Evolutionary conservation across 2,329 filamentous ascomycete genomes (phyloP), one percentile per base, ranked within the genome.

Genomic region (Diaporthe caulivora): DNA sequence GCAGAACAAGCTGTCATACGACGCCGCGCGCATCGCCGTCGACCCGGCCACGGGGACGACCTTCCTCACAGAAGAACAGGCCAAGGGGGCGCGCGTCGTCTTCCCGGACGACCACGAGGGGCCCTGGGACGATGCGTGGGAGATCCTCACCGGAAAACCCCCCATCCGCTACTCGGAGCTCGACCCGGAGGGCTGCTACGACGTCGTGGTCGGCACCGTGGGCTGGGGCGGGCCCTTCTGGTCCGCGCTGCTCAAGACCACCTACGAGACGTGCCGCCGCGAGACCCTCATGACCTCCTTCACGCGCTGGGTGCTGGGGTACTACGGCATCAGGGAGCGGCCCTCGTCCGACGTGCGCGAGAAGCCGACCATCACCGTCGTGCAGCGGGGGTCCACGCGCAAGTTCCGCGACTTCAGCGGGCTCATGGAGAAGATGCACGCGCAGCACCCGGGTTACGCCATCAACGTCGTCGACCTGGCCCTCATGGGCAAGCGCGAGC

Each of bases 401-500:
- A 71, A 71, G 34, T 71, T 71, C 44, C 44, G 55, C 15, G 69
- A 71, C 15, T 64, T 71, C 13, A 55, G 24, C 29, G 7, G 0
- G 0, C 54, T 71, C 8, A 49, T 71, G 44, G 44, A 64, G 15
- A 64, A 54, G 69, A 49, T 71, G n/a, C 69, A 71, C 55, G 54
- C 29, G 31, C 55, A 51, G 29, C 69, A 71, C 69, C 69, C 69
- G 0, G 69, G 44, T 0, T 51, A 58, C n/a, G 58, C 60, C 42
- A 55, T 79, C 68, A 69, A 78, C n/a, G 29, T 76, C n/a, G 68
- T 76, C 24, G 74, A 77, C 70, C 75, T 79, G 21, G 76, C 75
- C 1, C 58, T 51, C 2, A 26, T 78, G 26, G 58, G 34, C 8
- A 70, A 78, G 31, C 57, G 53, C 15, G 75, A 78, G 64, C 78